These are phyloP conservation scores for Calendula officinalis DNA, from an alignment of 129 eudicot species.

Conservation along the genomic window DNA sequence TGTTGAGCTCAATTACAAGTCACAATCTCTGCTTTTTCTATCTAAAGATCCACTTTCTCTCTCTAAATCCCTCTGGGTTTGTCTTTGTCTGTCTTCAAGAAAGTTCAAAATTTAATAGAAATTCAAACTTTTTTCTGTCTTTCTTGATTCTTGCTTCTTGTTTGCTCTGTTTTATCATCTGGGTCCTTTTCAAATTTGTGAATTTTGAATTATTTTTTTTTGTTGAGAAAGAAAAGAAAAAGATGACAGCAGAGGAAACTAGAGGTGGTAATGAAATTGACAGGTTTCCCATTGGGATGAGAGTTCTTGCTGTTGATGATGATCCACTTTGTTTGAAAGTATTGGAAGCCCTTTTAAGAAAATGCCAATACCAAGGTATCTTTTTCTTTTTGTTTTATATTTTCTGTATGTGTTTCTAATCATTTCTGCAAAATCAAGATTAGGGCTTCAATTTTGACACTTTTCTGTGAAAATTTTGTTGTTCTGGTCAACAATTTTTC, in stretches of 20 bases:
- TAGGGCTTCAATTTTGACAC: no score
- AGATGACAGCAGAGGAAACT: constrained; percentile 65
- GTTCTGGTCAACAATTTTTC: constrained; percentile 11
- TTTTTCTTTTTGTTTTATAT: constrained; percentile 11
- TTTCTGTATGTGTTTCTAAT: background rate
- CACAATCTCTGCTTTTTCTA: constrained; percentile 24
- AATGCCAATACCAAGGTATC: constrained; percentile 84
- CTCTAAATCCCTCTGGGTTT: constrained; percentile 37
- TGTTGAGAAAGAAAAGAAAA: background rate
- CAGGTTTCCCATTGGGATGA: constrained; percentile 72
- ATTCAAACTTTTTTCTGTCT: constrained; percentile 25
- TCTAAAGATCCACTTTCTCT: constrained; percentile 27
- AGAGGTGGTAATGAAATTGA: constrained; percentile 38
- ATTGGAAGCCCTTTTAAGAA: constrained; percentile 61
- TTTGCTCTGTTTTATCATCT: constrained; percentile 30
- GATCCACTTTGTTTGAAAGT: constrained; percentile 75
- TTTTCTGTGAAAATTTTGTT: background rate
- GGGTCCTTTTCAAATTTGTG: constrained; percentile 11
- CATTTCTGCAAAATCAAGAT: background rate
- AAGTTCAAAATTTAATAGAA: constrained; percentile 15
- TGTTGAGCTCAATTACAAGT: constrained; percentile 35
- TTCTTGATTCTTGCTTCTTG: constrained; percentile 40
- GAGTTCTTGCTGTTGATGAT: constrained; percentile 92
- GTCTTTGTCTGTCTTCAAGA: constrained; percentile 34
- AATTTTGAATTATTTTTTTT: background rate